These are phyloP conservation scores for Neolentinus lepideus DNA, from an alignment of 1,284 basidiomycete species.

Conservation along the genomic window DNA sequence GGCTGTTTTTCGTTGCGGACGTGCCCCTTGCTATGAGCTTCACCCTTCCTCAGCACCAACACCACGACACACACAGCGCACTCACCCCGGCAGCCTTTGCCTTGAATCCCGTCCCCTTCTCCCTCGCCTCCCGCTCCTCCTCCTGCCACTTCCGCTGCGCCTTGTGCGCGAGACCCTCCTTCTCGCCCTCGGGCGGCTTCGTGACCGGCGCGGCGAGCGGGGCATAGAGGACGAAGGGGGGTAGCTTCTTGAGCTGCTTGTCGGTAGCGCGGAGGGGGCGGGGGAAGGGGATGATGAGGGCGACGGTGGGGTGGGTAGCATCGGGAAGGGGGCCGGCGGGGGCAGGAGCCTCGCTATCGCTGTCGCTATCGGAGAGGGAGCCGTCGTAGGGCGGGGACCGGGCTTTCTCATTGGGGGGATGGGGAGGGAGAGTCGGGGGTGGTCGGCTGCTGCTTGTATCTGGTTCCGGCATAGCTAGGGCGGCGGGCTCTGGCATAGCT, in stretches of 20 bases:
- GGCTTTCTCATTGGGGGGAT: no score
- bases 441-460: no score
- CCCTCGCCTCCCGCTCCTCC: not conserved
- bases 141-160: not conserved
- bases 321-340: not conserved
- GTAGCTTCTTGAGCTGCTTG: not conserved
- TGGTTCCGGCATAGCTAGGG: no score
- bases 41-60: no score
- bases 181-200: not conserved
- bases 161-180: not conserved
- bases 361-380: no score
- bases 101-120: not conserved
- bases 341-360: no score
- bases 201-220: not conserved
- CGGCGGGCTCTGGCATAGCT: no score
- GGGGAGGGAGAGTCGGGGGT: no score
- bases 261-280: not conserved
- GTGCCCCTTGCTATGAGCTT: not conserved
- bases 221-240: not conserved
- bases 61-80: not conserved
- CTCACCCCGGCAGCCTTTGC: not conserved
- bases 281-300: not conserved
- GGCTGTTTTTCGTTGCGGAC: not conserved
- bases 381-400: no score
- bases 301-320: not conserved